Base-by-base conservation (phyloP, 2,329 filamentous ascomycete genomes). In the Pseudocercospora pini-densiflorae region DNA sequence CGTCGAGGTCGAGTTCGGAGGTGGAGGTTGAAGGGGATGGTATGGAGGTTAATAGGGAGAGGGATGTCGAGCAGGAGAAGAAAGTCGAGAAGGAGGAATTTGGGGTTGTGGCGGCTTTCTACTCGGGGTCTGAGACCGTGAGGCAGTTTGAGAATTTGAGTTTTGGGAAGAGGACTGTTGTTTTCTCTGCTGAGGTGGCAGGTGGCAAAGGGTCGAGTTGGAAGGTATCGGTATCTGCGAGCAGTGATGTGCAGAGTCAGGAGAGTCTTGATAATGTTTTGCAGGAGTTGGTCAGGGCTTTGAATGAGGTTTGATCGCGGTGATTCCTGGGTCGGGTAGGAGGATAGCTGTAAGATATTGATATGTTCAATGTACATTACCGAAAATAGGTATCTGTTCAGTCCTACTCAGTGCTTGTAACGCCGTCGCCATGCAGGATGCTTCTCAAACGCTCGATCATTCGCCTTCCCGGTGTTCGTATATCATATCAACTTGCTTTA, bases 401-500 rank as follows among this genome's bases (percentile, higher is more conserved):
- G 40, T 43, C 16, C 5, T 43, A 43, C n/a, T 8, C 40, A 43
- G 19, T 43, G 40, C 40, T 43, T 43, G 40, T 43, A n/a, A 43
- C 40, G 40, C 40, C 40, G n/a, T 43, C 40, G 40, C 40, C 40
- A 43, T 43, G 40, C 40, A 43, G 6, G 0, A 19, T 6, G 40
- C 40, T 43, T 43, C 40, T 43, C 40, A 43, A 43, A 43, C 40
- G 40, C 45, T 33, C 33, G n/a, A 8, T 62, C 55, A 71, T 59
- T 74, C 72, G n/a, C 73, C 73, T 24, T 71, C 74, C 23, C 70
- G 64, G 65, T 79, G 75, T 72, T 84, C 81, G 71, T 79, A 79
- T 23, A 83, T 76, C 73, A 85, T 70, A 72, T 84, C 81, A 0
- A 83, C 82, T 65, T 83, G 79, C 75, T 85, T 85, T 33, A 85